A percentile compares a stretch with the other conserved stretches of the same genome.
Evolutionary conservation across 2,329 filamentous ascomycete genomes (phyloP).

Genomic region (Sclerotinia spermophila): DNA sequence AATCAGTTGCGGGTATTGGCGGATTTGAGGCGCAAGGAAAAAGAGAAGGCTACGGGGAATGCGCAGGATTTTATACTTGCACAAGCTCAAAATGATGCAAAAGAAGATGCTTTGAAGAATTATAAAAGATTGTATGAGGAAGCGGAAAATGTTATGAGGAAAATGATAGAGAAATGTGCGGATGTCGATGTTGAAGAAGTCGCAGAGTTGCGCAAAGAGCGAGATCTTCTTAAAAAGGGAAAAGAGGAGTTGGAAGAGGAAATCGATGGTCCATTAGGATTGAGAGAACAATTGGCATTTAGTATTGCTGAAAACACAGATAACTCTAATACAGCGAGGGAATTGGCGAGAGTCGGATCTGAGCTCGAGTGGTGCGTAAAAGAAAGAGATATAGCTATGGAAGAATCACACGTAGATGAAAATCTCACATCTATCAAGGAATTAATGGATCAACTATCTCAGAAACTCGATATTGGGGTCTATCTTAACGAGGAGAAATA

Average conservation of each 20-base stretch:
- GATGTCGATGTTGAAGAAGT: constrained; percentile 7
- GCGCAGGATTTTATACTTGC: constrained; percentile 4
- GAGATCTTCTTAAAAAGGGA: not conserved
- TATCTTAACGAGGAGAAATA: not conserved
- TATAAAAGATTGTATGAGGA: not conserved
- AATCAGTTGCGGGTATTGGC: not conserved
- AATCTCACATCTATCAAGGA: not conserved
- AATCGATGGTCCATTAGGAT: constrained; percentile 2
- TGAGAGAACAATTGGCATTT: not conserved
- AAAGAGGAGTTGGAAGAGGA: constrained; percentile 9
- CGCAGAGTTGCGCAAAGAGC: not conserved
- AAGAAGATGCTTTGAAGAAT: not conserved
- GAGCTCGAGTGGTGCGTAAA: not conserved
- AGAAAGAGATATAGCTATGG: constrained; percentile 1
- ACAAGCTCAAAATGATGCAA: not conserved
- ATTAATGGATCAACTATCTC: not conserved
- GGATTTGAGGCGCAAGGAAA: not conserved
- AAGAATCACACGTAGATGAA: not conserved
- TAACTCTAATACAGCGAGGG: not conserved
- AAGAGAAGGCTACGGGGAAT: not conserved
- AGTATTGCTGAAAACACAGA: not conserved
- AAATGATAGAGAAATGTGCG: not conserved
- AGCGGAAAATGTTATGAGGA: not conserved
- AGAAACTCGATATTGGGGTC: not conserved
- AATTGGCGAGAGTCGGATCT: not conserved